Evolutionary conservation across 2,329 filamentous ascomycete species (phyloP), one percentile per base, ranked within the genome.

Genomic region (Aspergillus versicolor): DNA sequence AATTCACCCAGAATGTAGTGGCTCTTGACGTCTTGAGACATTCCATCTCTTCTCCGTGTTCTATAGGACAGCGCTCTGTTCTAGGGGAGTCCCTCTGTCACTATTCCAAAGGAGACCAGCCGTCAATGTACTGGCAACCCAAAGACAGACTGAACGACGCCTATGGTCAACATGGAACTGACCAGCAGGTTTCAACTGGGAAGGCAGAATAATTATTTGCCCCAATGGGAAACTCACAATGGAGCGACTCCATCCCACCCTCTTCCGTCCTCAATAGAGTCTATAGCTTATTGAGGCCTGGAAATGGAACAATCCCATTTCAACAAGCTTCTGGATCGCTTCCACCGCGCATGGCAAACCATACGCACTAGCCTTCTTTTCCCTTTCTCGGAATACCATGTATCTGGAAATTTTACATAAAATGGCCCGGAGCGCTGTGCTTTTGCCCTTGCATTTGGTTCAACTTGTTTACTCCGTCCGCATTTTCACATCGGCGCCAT

Each of bases 211-310:
- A 13, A n/a, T 37, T n/a, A 15, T 37, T 37, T n/a, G 12, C 7
- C 9, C 34, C 34, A 37, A 37, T 37, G 13, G 13, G 5, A 4
- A n/a, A 37, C 34, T 37, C 12, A 7, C 15, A 37, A 37, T 37
- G 34, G 40, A 11, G 19, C 17, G 40, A 5, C 15, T 2, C 5
- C 27, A 6, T 41, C 15, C 22, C 9, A 51, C 22, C 5, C 15
- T 30, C 13, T 48, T 37, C 6, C 22, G 24, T 34, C 15, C 45
- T 44, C 45, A 54, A 49, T 54, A 49, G 37, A 27, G 13, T 37
- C 24, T 37, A 32, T 30, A 49, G 37, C 54, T 37, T 61, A 63
- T 63, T 60, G 60, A 63, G 56, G 32, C 41, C 57, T 40, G 47
- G 3, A 54, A 58, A 50, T 30, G 37, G 32, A 60, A 51, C 30